phyloP scores from a whole-genome alignment of 495 filamentous ascomycete genomes.

The Pseudoneurospora amorphoporcata region DNA sequence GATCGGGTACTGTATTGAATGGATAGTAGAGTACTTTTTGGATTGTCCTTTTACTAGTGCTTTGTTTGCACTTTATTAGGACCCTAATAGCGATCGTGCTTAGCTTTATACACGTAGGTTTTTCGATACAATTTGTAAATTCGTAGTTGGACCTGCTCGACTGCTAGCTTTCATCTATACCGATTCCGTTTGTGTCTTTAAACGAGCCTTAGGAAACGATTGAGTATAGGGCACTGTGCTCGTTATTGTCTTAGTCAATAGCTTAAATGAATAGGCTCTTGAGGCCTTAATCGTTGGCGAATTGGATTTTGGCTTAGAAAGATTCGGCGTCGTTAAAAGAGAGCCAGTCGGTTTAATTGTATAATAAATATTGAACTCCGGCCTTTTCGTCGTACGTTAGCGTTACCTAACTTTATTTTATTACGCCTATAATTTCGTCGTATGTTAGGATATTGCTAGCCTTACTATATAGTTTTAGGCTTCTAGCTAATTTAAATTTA shows the following conservation, averaged over 20 bases:
- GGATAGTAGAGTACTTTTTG: not conserved
- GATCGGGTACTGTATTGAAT: not conserved
- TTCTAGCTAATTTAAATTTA: slow-evolving; percentile 16
- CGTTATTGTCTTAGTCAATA: slow-evolving; percentile 17
- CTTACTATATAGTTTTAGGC: slow-evolving; percentile 23
- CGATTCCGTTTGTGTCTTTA: not conserved
- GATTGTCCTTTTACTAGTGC: too few relatives aligned
- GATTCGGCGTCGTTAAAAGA: slow-evolving; percentile 34
- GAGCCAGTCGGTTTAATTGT: slow-evolving; percentile 35
- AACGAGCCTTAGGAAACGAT: not conserved
- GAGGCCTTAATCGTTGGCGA: slow-evolving; percentile 22
- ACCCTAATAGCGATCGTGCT: not conserved
- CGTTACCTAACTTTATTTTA: too few relatives aligned
- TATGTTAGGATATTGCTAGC: slow-evolving; percentile 26
- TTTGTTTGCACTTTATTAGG: not conserved
- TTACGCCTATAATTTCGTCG: slow-evolving; percentile 29
- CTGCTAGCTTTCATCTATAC: not conserved
- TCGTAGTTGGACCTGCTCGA: not conserved
- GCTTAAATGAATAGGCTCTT: slow-evolving; percentile 28
- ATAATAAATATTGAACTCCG: slow-evolving; percentile 32
- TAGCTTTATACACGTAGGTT: not conserved
- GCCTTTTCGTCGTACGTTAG: slow-evolving; percentile 15
- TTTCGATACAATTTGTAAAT: too few relatives aligned
- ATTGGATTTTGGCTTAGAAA: slow-evolving; percentile 31
- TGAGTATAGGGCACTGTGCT: slow-evolving; percentile 5